phyloP scores from a whole-genome alignment of 495 filamentous ascomycete species.

The Penicillium simplicissimum region DNA sequence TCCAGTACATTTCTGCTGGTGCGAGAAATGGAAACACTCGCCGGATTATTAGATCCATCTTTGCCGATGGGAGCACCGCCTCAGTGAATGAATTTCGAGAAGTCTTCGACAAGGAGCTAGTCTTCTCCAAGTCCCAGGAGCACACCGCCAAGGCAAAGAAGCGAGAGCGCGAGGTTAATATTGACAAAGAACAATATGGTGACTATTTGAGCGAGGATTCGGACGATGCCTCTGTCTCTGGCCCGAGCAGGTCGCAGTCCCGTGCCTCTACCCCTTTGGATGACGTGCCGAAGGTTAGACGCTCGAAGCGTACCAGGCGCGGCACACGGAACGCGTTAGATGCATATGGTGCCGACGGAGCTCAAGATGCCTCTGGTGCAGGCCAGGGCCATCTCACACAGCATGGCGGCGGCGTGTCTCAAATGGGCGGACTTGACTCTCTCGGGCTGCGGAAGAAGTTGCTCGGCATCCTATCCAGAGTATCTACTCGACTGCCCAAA shows the following conservation, averaged over 20 bases:
- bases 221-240: conserved; percentile 37
- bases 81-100: conserved; percentile 56
- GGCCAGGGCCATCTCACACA: conserved; percentile 7
- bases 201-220: conserved; percentile 54
- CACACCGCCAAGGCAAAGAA: conserved; percentile 35
- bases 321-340: conserved; percentile 32
- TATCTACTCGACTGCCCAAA: conserved; percentile 43
- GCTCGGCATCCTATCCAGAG: conserved; percentile 53
- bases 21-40: conserved; percentile 44
- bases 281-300: conserved; percentile 6
- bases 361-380: neutral
- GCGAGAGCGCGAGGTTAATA: conserved; percentile 52
- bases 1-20: conserved; percentile 50
- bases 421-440: conserved; percentile 56
- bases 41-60: conserved; percentile 61
- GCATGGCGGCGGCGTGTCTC: conserved; percentile 28
- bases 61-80: conserved; percentile 57
- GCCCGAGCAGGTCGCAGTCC: conserved; percentile 13
- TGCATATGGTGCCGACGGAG: neutral
- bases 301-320: conserved; percentile 38
- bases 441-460: conserved; percentile 65
- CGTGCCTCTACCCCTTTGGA: conserved; percentile 17
- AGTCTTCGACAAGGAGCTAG: conserved; percentile 62
- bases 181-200: conserved; percentile 58
- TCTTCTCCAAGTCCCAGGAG: conserved; percentile 31